A percentile compares a stretch with the other conserved stretches of the same genome.
Evolutionary conservation across 108 stramenopile species (phyloP).

Genomic region (Stephanodiscus triporus): DNA sequence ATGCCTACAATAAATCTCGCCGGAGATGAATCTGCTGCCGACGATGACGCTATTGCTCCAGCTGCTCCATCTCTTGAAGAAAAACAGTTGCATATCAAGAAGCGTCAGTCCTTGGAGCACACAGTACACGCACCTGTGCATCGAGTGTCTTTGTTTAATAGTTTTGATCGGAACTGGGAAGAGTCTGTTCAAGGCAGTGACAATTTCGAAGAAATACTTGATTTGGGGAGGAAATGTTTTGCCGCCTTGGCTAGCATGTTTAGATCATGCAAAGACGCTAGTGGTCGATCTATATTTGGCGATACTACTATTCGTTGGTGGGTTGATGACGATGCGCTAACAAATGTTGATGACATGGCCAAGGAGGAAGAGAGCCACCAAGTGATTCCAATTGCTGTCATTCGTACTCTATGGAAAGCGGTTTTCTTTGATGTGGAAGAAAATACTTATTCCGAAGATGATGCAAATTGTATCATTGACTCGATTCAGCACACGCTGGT

Average conservation of each 20-base stretch:
- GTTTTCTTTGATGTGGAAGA: slow-evolving; percentile 28
- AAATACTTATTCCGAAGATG: slow-evolving; percentile 1
- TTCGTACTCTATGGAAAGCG: slow-evolving; percentile 33
- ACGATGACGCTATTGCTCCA: neutral
- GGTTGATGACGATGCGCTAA: slow-evolving; percentile 18
- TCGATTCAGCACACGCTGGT: slow-evolving; percentile 36
- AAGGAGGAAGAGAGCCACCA: slow-evolving; percentile 4
- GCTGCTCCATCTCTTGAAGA: slow-evolving; percentile 7
- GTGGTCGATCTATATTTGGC: neutral
- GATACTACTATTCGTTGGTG: slow-evolving; percentile 18
- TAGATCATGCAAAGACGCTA: slow-evolving; percentile 4
- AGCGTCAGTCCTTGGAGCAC: neutral
- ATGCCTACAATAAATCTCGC: neutral
- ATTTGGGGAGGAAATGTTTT: slow-evolving; percentile 34
- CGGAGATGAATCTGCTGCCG: neutral
- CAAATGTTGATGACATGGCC: neutral
- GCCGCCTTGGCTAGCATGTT: slow-evolving; percentile 41
- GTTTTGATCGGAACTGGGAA: slow-evolving; percentile 47
- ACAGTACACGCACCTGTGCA: neutral
- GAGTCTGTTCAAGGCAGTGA: slow-evolving; percentile 17
- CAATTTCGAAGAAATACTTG: slow-evolving; percentile 15
- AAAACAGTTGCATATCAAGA: neutral
- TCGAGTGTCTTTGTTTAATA: slow-evolving; percentile 40
- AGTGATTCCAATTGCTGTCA: slow-evolving; percentile 36
- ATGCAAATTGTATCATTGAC: slow-evolving; percentile 19